Evolutionary conservation across 306 rosid species (phyloP), one percentile per base, ranked within the genome.

Genomic region (Betula pendula): DNA sequence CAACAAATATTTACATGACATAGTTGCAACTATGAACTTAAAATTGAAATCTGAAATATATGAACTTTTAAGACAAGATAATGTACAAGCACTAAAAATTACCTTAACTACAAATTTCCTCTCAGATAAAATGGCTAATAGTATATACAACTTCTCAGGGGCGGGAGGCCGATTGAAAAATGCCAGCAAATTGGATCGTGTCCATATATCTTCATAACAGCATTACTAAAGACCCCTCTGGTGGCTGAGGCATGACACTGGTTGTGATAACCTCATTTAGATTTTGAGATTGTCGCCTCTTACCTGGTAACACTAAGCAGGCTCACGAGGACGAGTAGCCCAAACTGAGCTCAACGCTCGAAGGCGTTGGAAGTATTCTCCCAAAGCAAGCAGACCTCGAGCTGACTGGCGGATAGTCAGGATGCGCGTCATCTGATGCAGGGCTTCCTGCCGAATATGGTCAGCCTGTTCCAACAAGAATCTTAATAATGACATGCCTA

Each of bases 341-440:
- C 96, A 95, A 25, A 89, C 91, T 6, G 80, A 75, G 93, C 98
- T 92, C 89, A 95, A 89, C 40, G 86, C 90, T 55, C 96, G 81
- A 24, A 95, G 72, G 45, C 97, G 92, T 70, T 92, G 90, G 79
- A 90, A 92, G 81, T 92, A 90, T 77, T 92, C 97, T 11, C 97
- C 97, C 74, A 95, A 75, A 38, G 81, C 89, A 82, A 92, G 91
- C 43, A 92, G 75, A 68, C 91, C 96, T 48, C 87, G 85, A 43
- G 92, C 97, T 25, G 88, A 82, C 80, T 95, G 97, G 71, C 88
- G 97, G 50, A 68, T 75, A 10, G 90, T 85, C 4, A 95, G 91
- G 81, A 95, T 89, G 79, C 89, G 83, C 44, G 69, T 65, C 96
- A 95, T 92, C 84, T 90, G 97, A 49, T 78, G 91, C 82, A 95